Base-by-base conservation (phyloP, 306 rosid species). In the Vicia faba region DNA sequence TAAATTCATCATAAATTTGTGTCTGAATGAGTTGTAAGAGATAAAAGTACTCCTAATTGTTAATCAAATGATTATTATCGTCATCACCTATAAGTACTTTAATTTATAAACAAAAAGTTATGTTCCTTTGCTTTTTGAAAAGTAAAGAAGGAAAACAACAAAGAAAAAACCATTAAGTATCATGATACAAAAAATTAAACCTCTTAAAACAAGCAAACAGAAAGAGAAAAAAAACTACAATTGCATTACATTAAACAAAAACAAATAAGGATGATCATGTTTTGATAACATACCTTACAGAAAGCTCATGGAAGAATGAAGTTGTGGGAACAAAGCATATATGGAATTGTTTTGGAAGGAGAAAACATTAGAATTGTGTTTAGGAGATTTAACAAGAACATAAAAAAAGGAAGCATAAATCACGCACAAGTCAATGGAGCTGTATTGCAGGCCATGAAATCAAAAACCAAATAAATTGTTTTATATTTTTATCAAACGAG, bases 281-380 rank as follows among this genome's bases (percentile, higher is more conserved):
- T 48, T 49, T 49, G 54, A 67, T 49, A 71, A 68, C 84, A 74
- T 84, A 88, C 96, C 91, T 82, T 74, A 68, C 75, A 71, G 76
- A 66, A 73, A 69, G 64, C 31, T 63, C 45, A 78, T 39, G 74
- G 72, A 70, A 75, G 75, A 77, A 70, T 59, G 63, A 68, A 61
- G 8, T 12, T 23, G 43, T 45, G 82, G 72, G 26, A 62, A 48
- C 60, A 61, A 68, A 68, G 66, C 40, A 66, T 40, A 61, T 46
- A 61, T 45, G 31, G 48, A 60, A 56, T 64, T 28, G 66, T 49
- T 16, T 44, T 19, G 74, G 49, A 68, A 77, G 57, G 62, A 26
- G 61, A 39, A 44, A 67, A 59, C 48, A 57, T 25, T 35, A 50
- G 49, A 55, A 50, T 51, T 13, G 28, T 41, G 33, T 64, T 74